phyloP scores from a whole-genome alignment of 495 filamentous ascomycete species.

The Penicillium antarcticum region DNA sequence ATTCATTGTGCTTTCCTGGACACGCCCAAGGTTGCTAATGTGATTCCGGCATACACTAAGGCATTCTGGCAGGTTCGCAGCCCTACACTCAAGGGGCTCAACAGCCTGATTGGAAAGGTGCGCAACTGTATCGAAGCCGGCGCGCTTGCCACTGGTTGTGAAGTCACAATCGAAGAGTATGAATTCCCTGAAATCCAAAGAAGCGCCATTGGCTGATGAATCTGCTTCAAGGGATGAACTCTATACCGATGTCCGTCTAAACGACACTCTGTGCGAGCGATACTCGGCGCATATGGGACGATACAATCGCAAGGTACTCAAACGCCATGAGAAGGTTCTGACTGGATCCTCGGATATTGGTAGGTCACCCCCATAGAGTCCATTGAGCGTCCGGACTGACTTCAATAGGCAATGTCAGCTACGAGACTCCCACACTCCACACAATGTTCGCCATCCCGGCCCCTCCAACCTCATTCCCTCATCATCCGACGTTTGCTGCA shows the following conservation, averaged over 20 bases:
- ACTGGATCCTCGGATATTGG: slow-evolving; percentile 53
- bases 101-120: slow-evolving; percentile 48
- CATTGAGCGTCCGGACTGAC: neutral
- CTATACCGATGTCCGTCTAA: slow-evolving; percentile 61
- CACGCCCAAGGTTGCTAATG: slow-evolving; percentile 57
- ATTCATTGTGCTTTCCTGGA: slow-evolving; percentile 58
- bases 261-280: slow-evolving; percentile 50
- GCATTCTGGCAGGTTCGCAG: slow-evolving; percentile 52
- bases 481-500: slow-evolving; percentile 58
- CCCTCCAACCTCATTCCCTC: slow-evolving; percentile 46
- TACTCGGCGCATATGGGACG: slow-evolving; percentile 52
- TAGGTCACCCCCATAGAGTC: slow-evolving; percentile 32
- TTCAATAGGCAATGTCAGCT: slow-evolving; percentile 55
- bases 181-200: neutral
- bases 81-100: slow-evolving; percentile 42
- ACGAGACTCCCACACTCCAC: slow-evolving; percentile 60
- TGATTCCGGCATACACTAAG: slow-evolving; percentile 57
- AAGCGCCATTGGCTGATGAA: neutral
- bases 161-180: slow-evolving; percentile 44
- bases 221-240: slow-evolving; percentile 28
- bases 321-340: slow-evolving; percentile 44
- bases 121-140: slow-evolving; percentile 58
- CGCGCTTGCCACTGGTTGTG: slow-evolving; percentile 57
- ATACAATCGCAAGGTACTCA: slow-evolving; percentile 45
- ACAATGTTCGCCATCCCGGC: slow-evolving; percentile 54